Conservation (phyloP, 2,329 filamentous ascomycete species). For the Plenodomus biglobosus region DNA sequence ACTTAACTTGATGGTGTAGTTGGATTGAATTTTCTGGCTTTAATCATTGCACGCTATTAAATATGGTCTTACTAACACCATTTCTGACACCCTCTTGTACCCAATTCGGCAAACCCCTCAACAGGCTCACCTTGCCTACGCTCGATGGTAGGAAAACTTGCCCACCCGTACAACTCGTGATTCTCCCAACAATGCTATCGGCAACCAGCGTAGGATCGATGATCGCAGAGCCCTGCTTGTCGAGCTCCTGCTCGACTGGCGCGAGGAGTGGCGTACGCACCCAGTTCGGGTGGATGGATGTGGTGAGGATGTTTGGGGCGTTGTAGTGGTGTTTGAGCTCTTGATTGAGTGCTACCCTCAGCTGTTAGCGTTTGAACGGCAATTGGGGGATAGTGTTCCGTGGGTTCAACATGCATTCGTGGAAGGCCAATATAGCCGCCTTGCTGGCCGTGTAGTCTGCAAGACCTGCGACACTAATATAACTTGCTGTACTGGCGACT, state of each 20-base stretch:
- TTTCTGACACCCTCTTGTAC: constrained; percentile 46
- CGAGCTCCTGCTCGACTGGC: constrained; percentile 36
- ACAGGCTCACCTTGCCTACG: constrained; percentile 22
- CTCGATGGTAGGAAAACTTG: constrained; percentile 45
- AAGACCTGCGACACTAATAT: constrained; percentile 51
- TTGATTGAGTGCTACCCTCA: constrained; percentile 31
- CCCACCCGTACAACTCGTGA: constrained; percentile 43
- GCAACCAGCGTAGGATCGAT: constrained; percentile 45
- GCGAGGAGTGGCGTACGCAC: constrained; percentile 46
- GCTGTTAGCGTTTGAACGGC: neutral
- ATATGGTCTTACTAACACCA: constrained; percentile 19
- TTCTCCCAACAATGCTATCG: constrained; percentile 46
- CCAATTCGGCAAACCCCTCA: constrained; percentile 53
- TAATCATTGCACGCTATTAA: constrained; percentile 6
- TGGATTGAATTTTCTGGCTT: neutral
- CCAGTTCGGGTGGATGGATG: constrained; percentile 49
- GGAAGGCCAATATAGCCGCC: constrained; percentile 55
- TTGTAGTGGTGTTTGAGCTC: constrained; percentile 46
- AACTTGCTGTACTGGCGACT: constrained; percentile 57
- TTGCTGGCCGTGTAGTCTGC: constrained; percentile 58
- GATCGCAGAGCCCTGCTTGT: constrained; percentile 31
- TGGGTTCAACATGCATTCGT: constrained; percentile 52
- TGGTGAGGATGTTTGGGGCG: constrained; percentile 46
- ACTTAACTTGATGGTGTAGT: neutral
- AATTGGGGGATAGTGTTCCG: constrained; percentile 4